phyloP scores from a whole-genome alignment of 106 monocot species.

The Cymbidium sinense region DNA sequence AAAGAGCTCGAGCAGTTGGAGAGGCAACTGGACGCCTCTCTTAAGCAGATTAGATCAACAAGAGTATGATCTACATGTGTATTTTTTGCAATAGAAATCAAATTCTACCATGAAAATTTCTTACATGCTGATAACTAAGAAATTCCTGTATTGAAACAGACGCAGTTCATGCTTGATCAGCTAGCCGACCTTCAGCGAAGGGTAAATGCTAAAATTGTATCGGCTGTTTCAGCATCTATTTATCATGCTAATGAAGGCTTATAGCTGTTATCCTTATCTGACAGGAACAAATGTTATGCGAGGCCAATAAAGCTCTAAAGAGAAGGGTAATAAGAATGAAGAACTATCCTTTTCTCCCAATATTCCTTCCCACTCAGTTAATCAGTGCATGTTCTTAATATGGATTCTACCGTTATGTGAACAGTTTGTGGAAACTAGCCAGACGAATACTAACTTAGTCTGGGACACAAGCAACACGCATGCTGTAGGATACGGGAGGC shows the following conservation, averaged over 20 bases:
- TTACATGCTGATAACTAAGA: neutral
- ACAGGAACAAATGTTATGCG: slow-evolving; percentile 23
- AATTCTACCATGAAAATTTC: neutral
- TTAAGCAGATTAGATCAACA: slow-evolving; percentile 24
- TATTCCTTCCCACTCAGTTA: neutral
- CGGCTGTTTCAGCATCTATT: neutral
- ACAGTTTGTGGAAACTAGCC: slow-evolving; percentile 16
- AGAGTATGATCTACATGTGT: neutral
- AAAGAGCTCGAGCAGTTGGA: slow-evolving; percentile 25
- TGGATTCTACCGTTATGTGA: neutral
- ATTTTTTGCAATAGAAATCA: neutral
- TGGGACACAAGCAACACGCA: slow-evolving; percentile 18
- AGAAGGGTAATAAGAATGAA: slow-evolving; percentile 17
- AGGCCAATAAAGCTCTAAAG: slow-evolving; percentile 21
- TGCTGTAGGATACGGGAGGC: slow-evolving; percentile 15
- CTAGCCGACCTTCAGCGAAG: slow-evolving; percentile 18
- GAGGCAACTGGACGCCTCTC: slow-evolving; percentile 18
- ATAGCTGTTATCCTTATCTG: neutral
- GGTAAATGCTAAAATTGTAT: slow-evolving; percentile 9
- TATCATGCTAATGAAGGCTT: neutral
- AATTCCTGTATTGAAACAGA: slow-evolving; percentile 14
- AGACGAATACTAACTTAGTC: slow-evolving; percentile 5
- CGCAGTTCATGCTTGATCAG: slow-evolving; percentile 29
- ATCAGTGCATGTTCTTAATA: neutral
- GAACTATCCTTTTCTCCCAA: neutral